Conservation (phyloP, 805 yeast genomes). For the Yarrowia keelungensis region DNA sequence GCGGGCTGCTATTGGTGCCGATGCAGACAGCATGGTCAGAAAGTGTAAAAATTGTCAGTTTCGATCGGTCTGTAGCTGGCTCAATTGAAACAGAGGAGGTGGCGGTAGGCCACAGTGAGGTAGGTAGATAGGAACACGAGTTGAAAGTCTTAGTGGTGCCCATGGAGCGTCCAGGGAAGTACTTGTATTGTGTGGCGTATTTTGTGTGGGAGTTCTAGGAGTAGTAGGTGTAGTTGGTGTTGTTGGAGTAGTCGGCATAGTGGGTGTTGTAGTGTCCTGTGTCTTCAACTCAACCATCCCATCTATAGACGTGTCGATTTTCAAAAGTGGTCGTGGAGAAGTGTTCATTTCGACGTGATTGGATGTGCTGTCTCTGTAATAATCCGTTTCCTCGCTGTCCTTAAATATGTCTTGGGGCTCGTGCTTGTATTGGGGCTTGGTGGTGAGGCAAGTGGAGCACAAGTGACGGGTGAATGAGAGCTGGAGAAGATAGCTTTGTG, state of each 20-base stretch:
- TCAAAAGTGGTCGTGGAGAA: background rate
- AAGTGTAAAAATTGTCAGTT: constrained; percentile 27
- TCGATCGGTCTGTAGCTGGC: constrained; percentile 30
- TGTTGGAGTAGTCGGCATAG: background rate
- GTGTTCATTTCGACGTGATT: background rate
- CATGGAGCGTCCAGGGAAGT: background rate
- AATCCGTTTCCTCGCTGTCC: background rate
- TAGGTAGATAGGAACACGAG: constrained; percentile 9
- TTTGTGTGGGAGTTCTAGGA: background rate
- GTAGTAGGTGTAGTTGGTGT: background rate
- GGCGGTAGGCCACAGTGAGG: background rate
- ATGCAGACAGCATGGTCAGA: constrained; percentile 11
- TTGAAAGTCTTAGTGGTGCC: constrained; percentile 12
- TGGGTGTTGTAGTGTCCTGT: background rate
- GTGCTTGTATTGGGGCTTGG: background rate
- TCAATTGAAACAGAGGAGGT: constrained; percentile 17
- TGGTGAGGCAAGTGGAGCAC: constrained; percentile 3
- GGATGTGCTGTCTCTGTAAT: no score
- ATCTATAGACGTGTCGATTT: background rate
- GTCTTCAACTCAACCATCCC: background rate
- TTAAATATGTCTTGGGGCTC: background rate
- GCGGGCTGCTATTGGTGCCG: constrained; percentile 21
- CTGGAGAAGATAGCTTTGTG: no score
- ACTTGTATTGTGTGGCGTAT: background rate
- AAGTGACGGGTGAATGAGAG: no score